Evolutionary conservation across 1,139 yeast species (phyloP), one percentile per base, ranked within the genome.

Genomic region (Pneumocystis canis): DNA sequence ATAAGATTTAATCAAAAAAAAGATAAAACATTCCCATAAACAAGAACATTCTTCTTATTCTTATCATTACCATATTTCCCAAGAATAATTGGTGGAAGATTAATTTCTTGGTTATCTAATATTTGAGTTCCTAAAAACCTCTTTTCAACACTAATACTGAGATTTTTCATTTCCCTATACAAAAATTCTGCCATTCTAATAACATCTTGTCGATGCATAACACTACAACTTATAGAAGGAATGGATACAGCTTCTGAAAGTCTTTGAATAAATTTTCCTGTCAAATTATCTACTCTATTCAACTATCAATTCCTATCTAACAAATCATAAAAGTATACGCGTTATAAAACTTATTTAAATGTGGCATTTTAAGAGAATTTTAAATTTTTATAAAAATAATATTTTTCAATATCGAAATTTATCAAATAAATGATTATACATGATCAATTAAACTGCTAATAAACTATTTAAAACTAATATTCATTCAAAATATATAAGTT

Each of bases 171-270:
- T 76, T 90, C 90, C 5, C 73, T 73, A 63, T 82, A 84, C 66
- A 92, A 77, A 75, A 87, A 92, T 63, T 87, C 82, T 41, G 95
- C 95, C 89, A 94, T 92, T 70, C 71, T 69, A 64, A 86, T 83
- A 61, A 92, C 97, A 73, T 85, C 79, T 39, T 95, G 95, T 76
- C 96, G 87, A 70, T 87, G 80, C 18, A 83, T 74, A 72, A 89
- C 95, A 73, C 92, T 98, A 53, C 89, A 84, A 7, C 97, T 89
- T 54, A 94, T 97, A 4, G 97, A 90, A 61, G 96, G 95, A 70
- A 92, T 94, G 65, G 89, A 87, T 61, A 94, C 90, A 14, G 97
- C 97, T 64, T 84, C 79, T 60, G 83, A 76, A 66, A 92, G 80
- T 54, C 76, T 72, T 28, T 69, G 66, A 63, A 75, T 73, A 68